Evolutionary conservation across 2,329 filamentous ascomycete genomes (phyloP), one percentile per base, ranked within the genome.

Genomic region (Fusarium concolor): DNA sequence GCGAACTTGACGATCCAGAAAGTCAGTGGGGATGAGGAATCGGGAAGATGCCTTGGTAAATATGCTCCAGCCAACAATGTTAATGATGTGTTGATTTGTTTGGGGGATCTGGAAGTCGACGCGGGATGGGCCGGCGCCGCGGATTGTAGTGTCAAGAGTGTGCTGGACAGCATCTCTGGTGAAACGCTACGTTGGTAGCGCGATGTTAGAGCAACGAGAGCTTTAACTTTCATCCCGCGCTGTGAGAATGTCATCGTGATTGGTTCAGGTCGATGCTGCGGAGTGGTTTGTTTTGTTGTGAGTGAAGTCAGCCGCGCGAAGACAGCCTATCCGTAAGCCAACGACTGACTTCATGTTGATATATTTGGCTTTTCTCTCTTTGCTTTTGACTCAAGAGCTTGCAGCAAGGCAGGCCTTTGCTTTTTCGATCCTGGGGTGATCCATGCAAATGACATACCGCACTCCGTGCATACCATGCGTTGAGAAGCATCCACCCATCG

Each of bases 111-210:
- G 20, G 31, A 39, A 52, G 42, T 56, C 20, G 47, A 44, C 15
- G 37, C 61, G 66, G 66, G 65, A 68, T 66, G 66, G 46, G 47
- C 66, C 65, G 66, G 49, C 66, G 61, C 66, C 66, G 65, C 61
- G 44, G 24, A n/a, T 35, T 35, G 31, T 14, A 31, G 29, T 35
- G 33, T 35, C 33, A 33, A 31, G 31, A 15, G 33, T 35, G 24
- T 22, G 11, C 47, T 17, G 29, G 24, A 22, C 41, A 31, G 22
- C 18, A 37, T 52, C 38, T 39, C 33, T 26, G 28, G 41, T 60
- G 59, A 33, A 47, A 35, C 35, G 24, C 37, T 33, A 35, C 20
- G 41, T 15, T 22, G 44, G 31, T 49, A 54, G 37, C 35, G 41
- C 49, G 45, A 53, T 43, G 49, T 39, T 60, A 59, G 41, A 59